Evolutionary conservation across 202 grass and related monocot genomes (phyloP).

Genomic region (Elaeis oleifera): DNA sequence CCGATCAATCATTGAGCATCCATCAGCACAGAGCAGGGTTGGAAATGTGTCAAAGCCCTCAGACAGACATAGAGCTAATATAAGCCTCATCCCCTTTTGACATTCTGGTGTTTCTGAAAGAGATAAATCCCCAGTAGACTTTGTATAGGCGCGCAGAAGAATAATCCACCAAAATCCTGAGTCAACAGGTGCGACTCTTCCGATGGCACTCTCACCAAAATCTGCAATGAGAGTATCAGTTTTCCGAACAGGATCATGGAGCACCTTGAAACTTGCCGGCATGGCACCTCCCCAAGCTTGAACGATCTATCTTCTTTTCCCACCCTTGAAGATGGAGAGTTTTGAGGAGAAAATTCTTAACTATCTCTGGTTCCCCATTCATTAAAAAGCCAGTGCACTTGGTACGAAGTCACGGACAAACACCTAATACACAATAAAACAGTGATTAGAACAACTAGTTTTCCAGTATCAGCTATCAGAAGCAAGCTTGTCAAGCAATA

Average conservation of each 20-base stretch:
- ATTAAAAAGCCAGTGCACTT: conserved; percentile 82
- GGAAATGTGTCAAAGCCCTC: conserved; percentile 96
- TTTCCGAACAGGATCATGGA: conserved; percentile 52
- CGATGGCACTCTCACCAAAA: conserved; percentile 97
- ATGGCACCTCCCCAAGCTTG: conserved; percentile 86
- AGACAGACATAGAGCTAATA: conserved; percentile 71
- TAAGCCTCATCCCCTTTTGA: conserved; percentile 79
- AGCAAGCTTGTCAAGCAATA: no score
- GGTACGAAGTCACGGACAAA: conserved; percentile 90
- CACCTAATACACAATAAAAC: conserved; percentile 33
- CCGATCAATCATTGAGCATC: conserved; percentile 91
- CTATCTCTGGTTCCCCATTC: conserved; percentile 82
- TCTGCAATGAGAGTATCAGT: conserved; percentile 61
- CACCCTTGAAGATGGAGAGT: conserved; percentile 78
- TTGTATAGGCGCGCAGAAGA: conserved; percentile 76
- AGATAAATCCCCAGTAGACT: conserved; percentile 64
- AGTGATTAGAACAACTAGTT: neutral
- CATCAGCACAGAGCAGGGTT: conserved; percentile 85
- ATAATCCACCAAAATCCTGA: conserved; percentile 98
- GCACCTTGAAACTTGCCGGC: conserved; percentile 93
- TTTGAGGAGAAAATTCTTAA: conserved; percentile 80
- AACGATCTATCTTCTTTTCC: conserved; percentile 87
- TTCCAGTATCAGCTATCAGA: no score
- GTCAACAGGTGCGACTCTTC: conserved; percentile 79
- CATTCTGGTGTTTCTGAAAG: conserved; percentile 60